These are phyloP conservation scores for Thelonectria rubi DNA, from an alignment of 2,329 filamentous ascomycete genomes.

Conservation along the genomic window DNA sequence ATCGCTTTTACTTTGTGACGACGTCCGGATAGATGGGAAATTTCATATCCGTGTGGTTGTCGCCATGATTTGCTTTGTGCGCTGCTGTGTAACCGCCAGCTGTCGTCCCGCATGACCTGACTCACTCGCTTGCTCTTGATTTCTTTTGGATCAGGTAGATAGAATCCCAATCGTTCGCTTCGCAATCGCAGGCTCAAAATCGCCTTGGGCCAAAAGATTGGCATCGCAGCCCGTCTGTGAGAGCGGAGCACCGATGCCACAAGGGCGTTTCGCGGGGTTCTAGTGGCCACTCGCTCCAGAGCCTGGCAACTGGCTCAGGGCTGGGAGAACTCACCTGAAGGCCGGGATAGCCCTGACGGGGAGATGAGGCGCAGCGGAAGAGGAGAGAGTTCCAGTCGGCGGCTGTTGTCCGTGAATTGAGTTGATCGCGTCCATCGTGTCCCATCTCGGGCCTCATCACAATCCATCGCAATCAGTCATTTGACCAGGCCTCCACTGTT, in stretches of 20 bases:
- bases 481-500: background rate
- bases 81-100: background rate
- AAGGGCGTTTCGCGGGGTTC: slow-evolving; percentile 43
- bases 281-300: slow-evolving; percentile 39
- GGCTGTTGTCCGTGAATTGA: background rate
- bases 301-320: too few species aligned
- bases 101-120: background rate
- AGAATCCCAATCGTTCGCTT: background rate
- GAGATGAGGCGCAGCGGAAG: slow-evolving; percentile 11
- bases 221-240: slow-evolving; percentile 25
- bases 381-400: slow-evolving; percentile 26
- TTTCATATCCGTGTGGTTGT: background rate
- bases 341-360: slow-evolving; percentile 16
- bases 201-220: background rate
- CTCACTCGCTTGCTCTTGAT: too few species aligned
- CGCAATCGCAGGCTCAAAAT: background rate
- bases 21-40: slow-evolving; percentile 2
- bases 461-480: background rate
- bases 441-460: background rate
- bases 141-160: too few species aligned
- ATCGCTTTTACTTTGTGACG: background rate
- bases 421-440: background rate
- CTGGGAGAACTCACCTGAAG: slow-evolving; percentile 19
- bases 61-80: background rate
- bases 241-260: slow-evolving; percentile 39